Conservation (phyloP, 2,329 filamentous ascomycete species). For the Pleurostoma richardsiae region DNA sequence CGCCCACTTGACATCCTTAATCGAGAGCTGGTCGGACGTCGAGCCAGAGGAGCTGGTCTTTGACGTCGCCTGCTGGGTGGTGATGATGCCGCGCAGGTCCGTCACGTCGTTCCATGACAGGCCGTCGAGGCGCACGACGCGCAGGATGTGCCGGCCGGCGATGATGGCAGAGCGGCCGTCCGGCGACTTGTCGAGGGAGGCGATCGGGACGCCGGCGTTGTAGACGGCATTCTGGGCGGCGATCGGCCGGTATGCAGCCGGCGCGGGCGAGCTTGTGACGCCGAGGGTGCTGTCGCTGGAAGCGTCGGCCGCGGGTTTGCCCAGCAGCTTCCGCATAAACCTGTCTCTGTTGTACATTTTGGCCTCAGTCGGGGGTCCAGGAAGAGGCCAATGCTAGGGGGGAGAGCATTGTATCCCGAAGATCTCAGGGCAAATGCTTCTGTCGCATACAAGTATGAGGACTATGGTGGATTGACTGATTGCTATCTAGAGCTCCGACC, state of each 20-base stretch:
- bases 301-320: constrained; percentile 44
- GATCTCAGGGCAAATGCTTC: too few relatives aligned
- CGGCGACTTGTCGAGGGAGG: constrained; percentile 53
- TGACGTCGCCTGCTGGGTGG: constrained; percentile 38
- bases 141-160: constrained; percentile 56
- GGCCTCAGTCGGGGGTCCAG: not conserved
- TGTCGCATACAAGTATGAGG: too few relatives aligned
- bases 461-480: too few relatives aligned
- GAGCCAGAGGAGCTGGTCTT: constrained; percentile 32
- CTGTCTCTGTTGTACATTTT: constrained; percentile 49
- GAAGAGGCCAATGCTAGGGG: too few relatives aligned
- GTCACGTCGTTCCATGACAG: constrained; percentile 48
- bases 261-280: constrained; percentile 39
- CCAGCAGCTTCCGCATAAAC: constrained; percentile 58
- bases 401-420: too few relatives aligned
- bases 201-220: constrained; percentile 45
- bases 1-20: constrained; percentile 57
- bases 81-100: constrained; percentile 53
- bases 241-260: constrained; percentile 42
- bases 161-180: constrained; percentile 52
- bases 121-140: constrained; percentile 53
- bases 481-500: too few relatives aligned
- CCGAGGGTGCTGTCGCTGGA: constrained; percentile 37
- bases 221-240: constrained; percentile 53
- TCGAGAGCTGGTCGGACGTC: constrained; percentile 54